Evolutionary conservation across 352 stramenopile genomes (phyloP), one percentile per base, ranked within the genome.

Genomic region (Phytophthora foliorum): DNA sequence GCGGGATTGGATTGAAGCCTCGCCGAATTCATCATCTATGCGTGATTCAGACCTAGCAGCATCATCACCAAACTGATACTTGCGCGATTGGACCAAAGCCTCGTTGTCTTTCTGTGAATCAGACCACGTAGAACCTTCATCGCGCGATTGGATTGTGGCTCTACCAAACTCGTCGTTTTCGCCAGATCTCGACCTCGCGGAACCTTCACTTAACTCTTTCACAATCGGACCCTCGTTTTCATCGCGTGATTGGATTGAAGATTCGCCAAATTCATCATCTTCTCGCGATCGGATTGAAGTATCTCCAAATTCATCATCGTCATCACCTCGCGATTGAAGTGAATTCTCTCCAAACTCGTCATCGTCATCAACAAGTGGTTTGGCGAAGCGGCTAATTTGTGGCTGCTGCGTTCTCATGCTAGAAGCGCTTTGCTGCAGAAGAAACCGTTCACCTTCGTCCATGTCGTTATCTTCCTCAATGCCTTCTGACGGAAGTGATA

Each of bases 331-430:
- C 14, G 51, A 50, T 31, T 22, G 45, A 27, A 52, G 46, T 2
- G 51, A 53, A 21, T 27, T 17, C 13, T 73, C 57, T n/a, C 49
- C 51, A 36, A 49, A 50, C 16, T 57, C 72, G 19, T 71, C 63
- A 13, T 51, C 50, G 6, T 51, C 32, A 39, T 39, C 29, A 17
- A 39, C 29, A 17, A 39, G 7, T 14, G 4, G 32, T 16, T 39
- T 39, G 14, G 14, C 14, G 32, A 39, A 39, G 10, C 17, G 39
- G 19, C 17, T 46, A 25, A 46, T 46, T 24, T 22, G n/a, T 25
- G 4, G 39, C 21, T 46, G 4, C 9, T 16, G 34, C 6, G 34
- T 46, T 4, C 3, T 25, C n/a, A 42, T 6, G 6, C 39, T 25
- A 2, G 39, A 14, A 46, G 16, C 21, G 17, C n/a, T 46, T 46